Evolutionary conservation across 2,329 filamentous ascomycete genomes (phyloP), one percentile per base, ranked within the genome.

Genomic region (Allantophomopsis cytisporea): DNA sequence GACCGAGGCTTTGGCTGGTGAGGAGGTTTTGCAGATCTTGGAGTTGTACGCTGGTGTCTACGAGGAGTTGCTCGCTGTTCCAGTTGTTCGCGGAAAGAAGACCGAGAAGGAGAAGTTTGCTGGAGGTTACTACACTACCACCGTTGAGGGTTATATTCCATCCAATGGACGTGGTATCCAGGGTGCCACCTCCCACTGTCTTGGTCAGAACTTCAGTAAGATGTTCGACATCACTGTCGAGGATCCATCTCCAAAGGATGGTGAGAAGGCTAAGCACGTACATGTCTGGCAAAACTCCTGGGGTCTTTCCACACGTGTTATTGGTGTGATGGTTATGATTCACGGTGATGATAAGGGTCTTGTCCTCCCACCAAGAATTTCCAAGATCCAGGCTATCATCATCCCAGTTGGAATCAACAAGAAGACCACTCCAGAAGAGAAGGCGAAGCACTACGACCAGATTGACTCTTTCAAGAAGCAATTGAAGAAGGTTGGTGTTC

Each of bases 181-280:
- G 65, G 91, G 88, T 48, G 91, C 79, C 39, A 98, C 91, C 32
- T 94, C 86, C 39, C 91, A 98, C 67, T 60, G 59, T 53, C 71
- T 98, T 7, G 91, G 91, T 39, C 91, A 98, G 64, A 95, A 98
- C 66, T 98, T 98, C 65, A 88, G 82, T 60, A 95, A 93, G 65
- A 98, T 98, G 88, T 98, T 96, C 59, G 83, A 91, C 60, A 96
- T 98, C 59, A 94, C 83, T 1, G 86, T 98, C 21, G 89, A 98
- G 61, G 88, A 98, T 56, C 91, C 91, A 17, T 68, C 70, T 43
- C 73, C 71, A 38, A 78, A 79, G 54, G 67, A 71, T 36, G 78
- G 73, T 37, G 76, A 91, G 60, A 82, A 84, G 63, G 83, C 83
- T 48, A 72, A 80, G 50, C 80, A 86, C 54, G 66, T 95, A 41